A percentile compares a stretch with the other conserved stretches of the same genome.
These are phyloP conservation scores for Lactarius deliciosus DNA, from an alignment of 768 basidiomycete genomes.

Conservation along the genomic window DNA sequence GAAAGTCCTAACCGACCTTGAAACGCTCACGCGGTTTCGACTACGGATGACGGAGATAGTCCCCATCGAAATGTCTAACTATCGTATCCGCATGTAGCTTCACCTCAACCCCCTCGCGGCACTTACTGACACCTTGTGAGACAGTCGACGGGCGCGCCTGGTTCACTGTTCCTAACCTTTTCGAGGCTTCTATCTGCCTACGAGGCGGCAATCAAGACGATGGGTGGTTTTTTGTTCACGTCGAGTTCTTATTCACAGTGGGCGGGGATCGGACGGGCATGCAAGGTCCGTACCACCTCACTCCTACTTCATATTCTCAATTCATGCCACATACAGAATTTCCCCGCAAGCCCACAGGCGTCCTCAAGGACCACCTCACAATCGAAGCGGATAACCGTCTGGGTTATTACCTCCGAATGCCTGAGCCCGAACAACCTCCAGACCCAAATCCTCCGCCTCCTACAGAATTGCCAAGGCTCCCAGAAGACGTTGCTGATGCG, in stretches of 20 bases:
- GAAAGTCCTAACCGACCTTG: conserved; percentile 67
- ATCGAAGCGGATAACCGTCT: conserved; percentile 73
- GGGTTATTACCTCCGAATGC: conserved; percentile 57
- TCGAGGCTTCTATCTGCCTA: conserved; percentile 72
- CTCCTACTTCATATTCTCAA: not conserved
- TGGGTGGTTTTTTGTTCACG: conserved; percentile 84
- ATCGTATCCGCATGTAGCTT: conserved; percentile 55
- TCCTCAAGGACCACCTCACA: conserved; percentile 63
- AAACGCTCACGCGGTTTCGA: conserved; percentile 75
- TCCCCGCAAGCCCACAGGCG: conserved; percentile 62
- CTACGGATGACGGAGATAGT: conserved; percentile 76
- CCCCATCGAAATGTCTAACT: conserved; percentile 76
- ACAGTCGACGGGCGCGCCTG: conserved; percentile 75
- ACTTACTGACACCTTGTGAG: conserved; percentile 9
- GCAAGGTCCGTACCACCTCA: conserved; percentile 51
- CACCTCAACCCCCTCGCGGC: conserved; percentile 30
- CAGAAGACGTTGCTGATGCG: conserved; percentile 66
- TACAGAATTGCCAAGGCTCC: conserved; percentile 45
- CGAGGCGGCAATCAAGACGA: conserved; percentile 66
- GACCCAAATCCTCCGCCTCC: conserved; percentile 43
- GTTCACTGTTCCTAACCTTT: conserved; percentile 71
- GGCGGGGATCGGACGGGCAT: conserved; percentile 71
- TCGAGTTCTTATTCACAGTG: conserved; percentile 70
- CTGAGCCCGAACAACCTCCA: conserved; percentile 32
- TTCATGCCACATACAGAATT: conserved; percentile 51